Conservation (phyloP, 495 filamentous ascomycete genomes). For the Evernia prunastri region DNA sequence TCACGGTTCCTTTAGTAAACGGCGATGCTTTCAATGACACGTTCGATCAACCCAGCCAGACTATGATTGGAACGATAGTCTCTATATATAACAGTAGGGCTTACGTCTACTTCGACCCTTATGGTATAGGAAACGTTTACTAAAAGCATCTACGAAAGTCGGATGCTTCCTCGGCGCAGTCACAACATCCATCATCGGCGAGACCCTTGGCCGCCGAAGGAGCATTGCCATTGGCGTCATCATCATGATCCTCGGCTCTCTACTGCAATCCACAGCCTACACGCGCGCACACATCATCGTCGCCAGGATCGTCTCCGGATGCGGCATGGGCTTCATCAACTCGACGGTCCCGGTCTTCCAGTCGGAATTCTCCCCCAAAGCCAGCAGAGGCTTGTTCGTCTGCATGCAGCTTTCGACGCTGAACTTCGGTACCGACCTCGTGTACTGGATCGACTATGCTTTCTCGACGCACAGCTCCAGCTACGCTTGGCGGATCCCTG, state of each 20-base stretch:
- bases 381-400: conserved; percentile 31
- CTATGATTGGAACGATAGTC: conserved; percentile 32
- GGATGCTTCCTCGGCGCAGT: conserved; percentile 44
- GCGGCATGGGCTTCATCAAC: conserved; percentile 34
- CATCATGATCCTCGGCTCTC: conserved; percentile 40
- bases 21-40: conserved; percentile 28
- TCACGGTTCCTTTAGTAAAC: conserved; percentile 18
- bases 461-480: conserved; percentile 33
- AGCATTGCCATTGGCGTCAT: conserved; percentile 37
- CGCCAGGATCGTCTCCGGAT: conserved; percentile 28
- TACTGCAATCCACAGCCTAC: conserved; percentile 36
- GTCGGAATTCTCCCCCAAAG: conserved; percentile 36
- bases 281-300: conserved; percentile 27
- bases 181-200: conserved; percentile 41
- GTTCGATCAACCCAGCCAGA: conserved; percentile 29
- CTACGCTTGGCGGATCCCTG: conserved; percentile 36
- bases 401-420: conserved; percentile 34
- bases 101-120: not conserved
- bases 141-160: not conserved
- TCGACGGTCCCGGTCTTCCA: conserved; percentile 38
- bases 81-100: conserved; percentile 31
- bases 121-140: not conserved
- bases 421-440: conserved; percentile 40
- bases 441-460: conserved; percentile 45
- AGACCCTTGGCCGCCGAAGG: conserved; percentile 40